These are phyloP conservation scores for Skeletonema costatum DNA, from an alignment of 108 stramenopile species.

Conservation along the genomic window DNA sequence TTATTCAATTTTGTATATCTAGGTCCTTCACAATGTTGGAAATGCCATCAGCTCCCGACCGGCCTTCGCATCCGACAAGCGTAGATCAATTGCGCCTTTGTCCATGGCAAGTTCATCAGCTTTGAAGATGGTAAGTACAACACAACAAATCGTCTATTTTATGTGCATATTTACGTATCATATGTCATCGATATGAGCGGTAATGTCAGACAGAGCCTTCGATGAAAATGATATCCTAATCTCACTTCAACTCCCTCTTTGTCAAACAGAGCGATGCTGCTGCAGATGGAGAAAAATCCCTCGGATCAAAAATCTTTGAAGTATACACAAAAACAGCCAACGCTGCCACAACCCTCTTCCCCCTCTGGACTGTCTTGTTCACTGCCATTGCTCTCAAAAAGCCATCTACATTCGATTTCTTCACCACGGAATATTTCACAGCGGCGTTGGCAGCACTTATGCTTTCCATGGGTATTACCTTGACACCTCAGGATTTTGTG, in stretches of 20 bases:
- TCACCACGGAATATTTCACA: slow-evolving; percentile 96
- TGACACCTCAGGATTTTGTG: slow-evolving; percentile 92
- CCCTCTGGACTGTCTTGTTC: slow-evolving; percentile 92
- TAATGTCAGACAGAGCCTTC: slow-evolving; percentile 9
- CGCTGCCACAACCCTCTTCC: slow-evolving; percentile 90
- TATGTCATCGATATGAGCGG: neutral
- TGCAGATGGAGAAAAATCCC: slow-evolving; percentile 9
- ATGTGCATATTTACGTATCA: neutral
- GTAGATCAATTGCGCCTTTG: slow-evolving; percentile 1
- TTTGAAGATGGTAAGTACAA: slow-evolving; percentile 21
- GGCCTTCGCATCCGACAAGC: slow-evolving; percentile 14
- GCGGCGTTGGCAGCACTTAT: slow-evolving; percentile 91
- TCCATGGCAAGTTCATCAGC: neutral
- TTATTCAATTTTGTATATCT: neutral
- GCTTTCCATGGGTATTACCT: slow-evolving; percentile 99
- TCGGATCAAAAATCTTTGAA: slow-evolving; percentile 77
- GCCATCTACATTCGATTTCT: slow-evolving; percentile 93
- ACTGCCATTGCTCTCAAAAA: slow-evolving; percentile 85
- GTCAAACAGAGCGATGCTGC: neutral
- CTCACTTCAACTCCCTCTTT: neutral
- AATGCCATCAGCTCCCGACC: neutral
- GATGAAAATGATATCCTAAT: slow-evolving; percentile 5
- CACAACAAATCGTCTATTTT: neutral
- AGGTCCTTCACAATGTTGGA: slow-evolving; percentile 31
- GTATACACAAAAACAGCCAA: slow-evolving; percentile 84